Evolutionary conservation across 2,329 filamentous ascomycete species (phyloP).

Genomic region (Triangularia setosa): DNA sequence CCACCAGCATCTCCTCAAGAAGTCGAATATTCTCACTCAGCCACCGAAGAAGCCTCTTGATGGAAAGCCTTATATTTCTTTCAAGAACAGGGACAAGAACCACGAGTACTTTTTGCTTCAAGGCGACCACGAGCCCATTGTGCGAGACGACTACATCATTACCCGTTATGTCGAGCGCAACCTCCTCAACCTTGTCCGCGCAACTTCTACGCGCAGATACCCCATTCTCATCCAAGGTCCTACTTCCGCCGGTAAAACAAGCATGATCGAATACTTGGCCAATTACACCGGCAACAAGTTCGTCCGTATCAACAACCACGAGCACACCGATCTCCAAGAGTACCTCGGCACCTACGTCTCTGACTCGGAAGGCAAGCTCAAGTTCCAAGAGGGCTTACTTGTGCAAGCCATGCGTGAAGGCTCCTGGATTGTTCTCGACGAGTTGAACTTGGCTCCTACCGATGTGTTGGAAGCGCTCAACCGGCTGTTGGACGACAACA

Average conservation of each 20-base stretch:
- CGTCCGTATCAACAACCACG: constrained; percentile 98
- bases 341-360: constrained; percentile 95
- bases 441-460: constrained; percentile 92
- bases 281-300: constrained; percentile 96
- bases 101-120: constrained; percentile 87
- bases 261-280: constrained; percentile 99
- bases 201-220: constrained; percentile 85
- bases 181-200: constrained; percentile 87
- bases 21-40: constrained; percentile 67
- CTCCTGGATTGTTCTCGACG: constrained; percentile 97
- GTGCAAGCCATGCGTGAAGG: constrained; percentile 90
- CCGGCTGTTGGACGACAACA: constrained; percentile 89
- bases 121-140: constrained; percentile 62
- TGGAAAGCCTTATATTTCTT: constrained; percentile 73
- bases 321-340: constrained; percentile 96
- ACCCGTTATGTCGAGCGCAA: constrained; percentile 95
- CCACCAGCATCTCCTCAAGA: constrained; percentile 69
- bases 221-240: constrained; percentile 95
- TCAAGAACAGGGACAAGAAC: constrained; percentile 60
- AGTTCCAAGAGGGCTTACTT: constrained; percentile 88
- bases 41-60: constrained; percentile 74
- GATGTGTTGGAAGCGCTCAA: constrained; percentile 97
- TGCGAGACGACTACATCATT: constrained; percentile 89
- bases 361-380: constrained; percentile 74
- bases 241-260: constrained; percentile 96